phyloP scores from a whole-genome alignment of 176 grass and related monocot species.

The Oryza glumipatula region DNA sequence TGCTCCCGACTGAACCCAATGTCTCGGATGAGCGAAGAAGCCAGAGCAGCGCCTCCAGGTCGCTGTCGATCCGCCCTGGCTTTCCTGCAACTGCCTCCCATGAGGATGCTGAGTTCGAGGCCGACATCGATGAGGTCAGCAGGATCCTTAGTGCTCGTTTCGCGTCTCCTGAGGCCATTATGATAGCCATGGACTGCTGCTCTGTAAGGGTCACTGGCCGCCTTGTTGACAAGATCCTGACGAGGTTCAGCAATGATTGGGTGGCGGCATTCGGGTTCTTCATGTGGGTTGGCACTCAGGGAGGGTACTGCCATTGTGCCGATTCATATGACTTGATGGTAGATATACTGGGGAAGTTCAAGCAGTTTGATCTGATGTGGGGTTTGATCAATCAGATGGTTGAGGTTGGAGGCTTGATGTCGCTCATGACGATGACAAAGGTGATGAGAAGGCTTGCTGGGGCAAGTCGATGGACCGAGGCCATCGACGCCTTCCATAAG shows the following conservation, averaged over 20 bases:
- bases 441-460: slow-evolving; percentile 83
- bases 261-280: slow-evolving; percentile 77
- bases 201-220: slow-evolving; percentile 44
- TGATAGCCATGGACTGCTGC: slow-evolving; percentile 64
- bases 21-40: slow-evolving; percentile 30
- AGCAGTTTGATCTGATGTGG: slow-evolving; percentile 77
- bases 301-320: slow-evolving; percentile 47
- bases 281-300: slow-evolving; percentile 67
- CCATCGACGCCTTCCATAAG: slow-evolving; percentile 56
- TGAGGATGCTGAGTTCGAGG: slow-evolving; percentile 49
- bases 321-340: slow-evolving; percentile 68
- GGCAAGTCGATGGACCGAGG: slow-evolving; percentile 62
- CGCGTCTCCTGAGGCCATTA: slow-evolving; percentile 62
- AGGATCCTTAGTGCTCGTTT: slow-evolving; percentile 52
- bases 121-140: slow-evolving; percentile 58
- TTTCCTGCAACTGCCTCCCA: slow-evolving; percentile 1
- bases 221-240: slow-evolving; percentile 65
- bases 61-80: slow-evolving; percentile 21
- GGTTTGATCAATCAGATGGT: slow-evolving; percentile 72
- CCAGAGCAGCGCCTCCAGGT: background rate
- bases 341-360: slow-evolving; percentile 77
- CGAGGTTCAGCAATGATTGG: slow-evolving; percentile 77
- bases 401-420: slow-evolving; percentile 54
- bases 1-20: slow-evolving; percentile 51
- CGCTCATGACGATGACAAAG: slow-evolving; percentile 69